phyloP scores from a whole-genome alignment of 768 basidiomycete species.

The Amanita thiersii region DNA sequence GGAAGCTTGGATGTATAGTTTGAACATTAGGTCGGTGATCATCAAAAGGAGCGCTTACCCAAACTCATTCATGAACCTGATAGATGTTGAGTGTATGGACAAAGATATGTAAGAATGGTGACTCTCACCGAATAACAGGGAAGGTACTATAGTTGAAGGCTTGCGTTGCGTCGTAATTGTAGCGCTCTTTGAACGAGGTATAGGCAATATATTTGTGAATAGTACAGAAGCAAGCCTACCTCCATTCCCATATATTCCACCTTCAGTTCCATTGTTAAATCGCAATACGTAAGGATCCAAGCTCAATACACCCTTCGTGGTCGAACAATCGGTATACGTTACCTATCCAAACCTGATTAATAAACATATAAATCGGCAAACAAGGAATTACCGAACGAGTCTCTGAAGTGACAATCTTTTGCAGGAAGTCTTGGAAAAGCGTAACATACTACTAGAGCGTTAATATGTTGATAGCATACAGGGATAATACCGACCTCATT shows the following conservation, averaged over 20 bases:
- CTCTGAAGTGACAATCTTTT: constrained; percentile 38
- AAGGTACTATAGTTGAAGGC: constrained; percentile 50
- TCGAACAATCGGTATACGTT: constrained; percentile 53
- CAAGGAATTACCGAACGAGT: constrained; percentile 33
- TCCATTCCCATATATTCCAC: constrained; percentile 47
- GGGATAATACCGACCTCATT: constrained; percentile 30
- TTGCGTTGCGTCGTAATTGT: constrained; percentile 43
- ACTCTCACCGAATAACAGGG: constrained; percentile 34
- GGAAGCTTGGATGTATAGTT: constrained; percentile 30
- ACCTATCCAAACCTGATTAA: constrained; percentile 22
- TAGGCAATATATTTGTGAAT: not conserved
- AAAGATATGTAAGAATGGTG: not conserved
- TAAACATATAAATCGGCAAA: not conserved
- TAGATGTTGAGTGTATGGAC: not conserved
- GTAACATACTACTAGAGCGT: constrained; percentile 29
- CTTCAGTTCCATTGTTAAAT: constrained; percentile 40
- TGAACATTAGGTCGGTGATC: not conserved
- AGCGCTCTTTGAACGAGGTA: constrained; percentile 39
- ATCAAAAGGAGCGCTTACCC: constrained; percentile 30
- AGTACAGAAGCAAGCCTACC: constrained; percentile 22
- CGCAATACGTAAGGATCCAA: constrained; percentile 46
- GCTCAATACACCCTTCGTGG: constrained; percentile 48
- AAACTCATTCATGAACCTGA: constrained; percentile 51
- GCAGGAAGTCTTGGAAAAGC: constrained; percentile 45
- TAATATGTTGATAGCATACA: not conserved